These are phyloP conservation scores for Amphirosellinia nigrospora DNA, from an alignment of 495 filamentous ascomycete genomes.

Conservation along the genomic window DNA sequence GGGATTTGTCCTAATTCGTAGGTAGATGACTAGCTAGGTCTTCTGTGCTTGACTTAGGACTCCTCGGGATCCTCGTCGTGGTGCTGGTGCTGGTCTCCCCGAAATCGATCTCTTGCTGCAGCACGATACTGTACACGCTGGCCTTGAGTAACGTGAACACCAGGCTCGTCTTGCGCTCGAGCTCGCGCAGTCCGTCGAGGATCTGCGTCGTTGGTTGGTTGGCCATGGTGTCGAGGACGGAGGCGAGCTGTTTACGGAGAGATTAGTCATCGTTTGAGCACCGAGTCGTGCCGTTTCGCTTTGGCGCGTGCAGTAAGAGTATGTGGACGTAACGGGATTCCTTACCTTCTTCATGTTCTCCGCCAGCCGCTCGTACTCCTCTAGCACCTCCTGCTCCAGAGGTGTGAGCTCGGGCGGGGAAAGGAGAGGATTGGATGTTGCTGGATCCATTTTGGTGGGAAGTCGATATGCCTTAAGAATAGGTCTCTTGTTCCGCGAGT, in stretches of 20 bases:
- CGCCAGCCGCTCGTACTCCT: slow-evolving; percentile 87
- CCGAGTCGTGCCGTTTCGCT: background rate
- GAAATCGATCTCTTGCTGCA: slow-evolving; percentile 90
- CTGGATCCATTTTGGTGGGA: slow-evolving; percentile 14
- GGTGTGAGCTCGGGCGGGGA: slow-evolving; percentile 66
- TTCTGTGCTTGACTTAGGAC: background rate
- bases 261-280: background rate
- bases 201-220: slow-evolving; percentile 70
- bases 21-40: background rate
- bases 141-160: slow-evolving; percentile 97
- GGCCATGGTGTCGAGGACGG: slow-evolving; percentile 65
- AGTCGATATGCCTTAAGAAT: background rate
- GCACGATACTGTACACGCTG: slow-evolving; percentile 96
- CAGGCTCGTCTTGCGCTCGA: slow-evolving; percentile 92
- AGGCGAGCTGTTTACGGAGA: slow-evolving; percentile 58
- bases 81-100: slow-evolving; percentile 54
- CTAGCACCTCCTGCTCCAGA: slow-evolving; percentile 90
- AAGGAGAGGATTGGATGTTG: slow-evolving; percentile 34
- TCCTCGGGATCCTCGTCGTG: slow-evolving; percentile 13
- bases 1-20: background rate
- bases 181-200: slow-evolving; percentile 80
- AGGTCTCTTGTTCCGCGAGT: background rate
- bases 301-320: background rate
- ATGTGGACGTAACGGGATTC: slow-evolving; percentile 28
- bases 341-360: slow-evolving; percentile 89